phyloP scores from a whole-genome alignment of 116 monocot genomes.

The Iris pallida region DNA sequence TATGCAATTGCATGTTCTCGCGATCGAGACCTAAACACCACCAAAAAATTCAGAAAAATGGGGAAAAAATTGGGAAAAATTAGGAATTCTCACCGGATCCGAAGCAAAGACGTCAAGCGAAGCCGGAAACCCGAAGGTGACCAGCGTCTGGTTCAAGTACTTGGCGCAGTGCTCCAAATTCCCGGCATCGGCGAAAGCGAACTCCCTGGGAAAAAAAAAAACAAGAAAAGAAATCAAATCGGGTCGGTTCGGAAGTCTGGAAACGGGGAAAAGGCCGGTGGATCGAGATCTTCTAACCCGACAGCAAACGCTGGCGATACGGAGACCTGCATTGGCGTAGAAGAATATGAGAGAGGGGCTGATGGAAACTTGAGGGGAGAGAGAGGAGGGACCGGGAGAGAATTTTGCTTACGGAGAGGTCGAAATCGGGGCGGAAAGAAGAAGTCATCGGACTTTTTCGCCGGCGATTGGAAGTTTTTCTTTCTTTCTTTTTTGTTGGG shows the following conservation, averaged over 20 bases:
- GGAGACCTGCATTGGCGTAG: slow-evolving; percentile 44
- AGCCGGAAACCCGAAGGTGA: slow-evolving; percentile 91
- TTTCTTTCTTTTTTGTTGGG: not conserved
- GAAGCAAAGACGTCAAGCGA: slow-evolving; percentile 90
- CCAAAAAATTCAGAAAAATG: not conserved
- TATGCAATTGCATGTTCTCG: slow-evolving; percentile 85
- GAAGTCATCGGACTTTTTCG: not conserved
- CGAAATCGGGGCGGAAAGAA: slow-evolving; percentile 2
- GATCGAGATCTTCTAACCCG: slow-evolving; percentile 31
- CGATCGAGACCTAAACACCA: slow-evolving; percentile 62
- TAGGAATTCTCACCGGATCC: slow-evolving; percentile 61
- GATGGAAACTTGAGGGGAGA: not conserved
- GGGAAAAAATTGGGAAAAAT: not conserved
- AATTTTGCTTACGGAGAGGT: not conserved
- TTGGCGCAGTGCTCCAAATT: slow-evolving; percentile 93
- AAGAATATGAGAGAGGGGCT: not conserved
- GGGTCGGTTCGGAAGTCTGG: not conserved
- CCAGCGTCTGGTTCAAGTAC: slow-evolving; percentile 94
- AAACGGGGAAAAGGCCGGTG: not conserved
- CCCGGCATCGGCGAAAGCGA: slow-evolving; percentile 67
- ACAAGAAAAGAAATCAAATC: not conserved
- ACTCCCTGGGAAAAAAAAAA: slow-evolving; percentile 39
- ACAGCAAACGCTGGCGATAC: slow-evolving; percentile 24
- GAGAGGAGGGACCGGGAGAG: not conserved
- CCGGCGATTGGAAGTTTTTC: not conserved